Conservation (phyloP, 805 yeast species). For the Saccharomycopsis sp. region DNA sequence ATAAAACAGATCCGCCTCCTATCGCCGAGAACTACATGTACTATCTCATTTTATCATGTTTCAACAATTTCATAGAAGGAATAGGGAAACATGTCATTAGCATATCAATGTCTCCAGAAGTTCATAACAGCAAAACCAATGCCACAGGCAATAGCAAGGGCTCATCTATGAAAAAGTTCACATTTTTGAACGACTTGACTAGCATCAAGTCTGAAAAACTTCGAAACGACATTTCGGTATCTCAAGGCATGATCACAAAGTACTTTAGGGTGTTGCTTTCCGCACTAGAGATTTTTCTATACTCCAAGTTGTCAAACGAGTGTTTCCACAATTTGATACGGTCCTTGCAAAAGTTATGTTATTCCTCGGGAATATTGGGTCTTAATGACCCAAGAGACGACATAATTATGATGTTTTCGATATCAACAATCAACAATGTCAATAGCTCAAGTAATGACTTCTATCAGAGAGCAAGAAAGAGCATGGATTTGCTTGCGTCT, state of each 20-base stretch:
- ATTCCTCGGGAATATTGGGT: slow-evolving; percentile 72
- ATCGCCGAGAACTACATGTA: slow-evolving; percentile 56
- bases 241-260: slow-evolving; percentile 28
- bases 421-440: slow-evolving; percentile 37
- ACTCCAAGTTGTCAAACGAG: slow-evolving; percentile 64
- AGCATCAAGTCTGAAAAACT: slow-evolving; percentile 13
- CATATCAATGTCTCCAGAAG: slow-evolving; percentile 5
- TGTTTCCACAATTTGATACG: slow-evolving; percentile 61
- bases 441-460: slow-evolving; percentile 28
- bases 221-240: slow-evolving; percentile 7
- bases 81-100: slow-evolving; percentile 44
- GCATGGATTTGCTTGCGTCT: slow-evolving; percentile 2
- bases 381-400: slow-evolving; percentile 51
- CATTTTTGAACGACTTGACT: slow-evolving; percentile 23
- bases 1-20: slow-evolving; percentile 71
- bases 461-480: slow-evolving; percentile 26
- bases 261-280: slow-evolving; percentile 36
- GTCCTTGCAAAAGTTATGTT: slow-evolving; percentile 74
- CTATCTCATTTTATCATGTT: slow-evolving; percentile 47
- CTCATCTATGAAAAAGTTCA: slow-evolving; percentile 12
- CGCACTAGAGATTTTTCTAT: slow-evolving; percentile 46
- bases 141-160: neutral
- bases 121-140: neutral
- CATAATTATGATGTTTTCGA: slow-evolving; percentile 40
- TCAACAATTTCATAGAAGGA: slow-evolving; percentile 60